Evolutionary conservation across 1,284 basidiomycete species (phyloP).

Genomic region (Sporisorium exsertum): DNA sequence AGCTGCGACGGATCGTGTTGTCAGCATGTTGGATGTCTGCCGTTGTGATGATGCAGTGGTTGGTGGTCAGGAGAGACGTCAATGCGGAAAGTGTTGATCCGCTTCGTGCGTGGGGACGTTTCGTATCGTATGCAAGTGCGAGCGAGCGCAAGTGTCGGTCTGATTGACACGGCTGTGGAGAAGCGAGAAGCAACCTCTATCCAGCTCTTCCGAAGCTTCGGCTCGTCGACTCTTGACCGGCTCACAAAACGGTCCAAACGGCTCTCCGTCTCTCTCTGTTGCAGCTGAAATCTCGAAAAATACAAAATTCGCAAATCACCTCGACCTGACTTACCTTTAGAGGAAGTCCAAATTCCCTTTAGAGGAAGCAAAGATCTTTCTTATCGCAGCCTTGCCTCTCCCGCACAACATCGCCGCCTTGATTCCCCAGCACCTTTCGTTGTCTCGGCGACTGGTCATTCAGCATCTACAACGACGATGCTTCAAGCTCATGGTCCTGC

Average conservation of each 20-base stretch:
- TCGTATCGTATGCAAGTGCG: not conserved
- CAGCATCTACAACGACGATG: not conserved
- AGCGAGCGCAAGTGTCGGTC: not conserved
- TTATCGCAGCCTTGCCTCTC: constrained; percentile 20
- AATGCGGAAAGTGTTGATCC: not conserved
- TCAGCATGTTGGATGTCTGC: constrained; percentile 20
- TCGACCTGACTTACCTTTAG: constrained; percentile 32
- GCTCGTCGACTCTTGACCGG: constrained; percentile 22
- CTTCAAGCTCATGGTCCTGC: not conserved
- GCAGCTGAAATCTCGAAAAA: constrained; percentile 17
- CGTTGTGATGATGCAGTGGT: not conserved
- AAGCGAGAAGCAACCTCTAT: not conserved
- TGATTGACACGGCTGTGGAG: constrained; percentile 4
- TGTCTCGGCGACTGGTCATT: not conserved
- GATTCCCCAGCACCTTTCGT: not conserved
- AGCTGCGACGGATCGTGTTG: constrained; percentile 25
- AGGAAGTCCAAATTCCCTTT: constrained; percentile 51
- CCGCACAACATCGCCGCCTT: not conserved
- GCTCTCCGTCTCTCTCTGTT: not conserved
- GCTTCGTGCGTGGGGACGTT: not conserved
- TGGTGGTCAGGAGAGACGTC: constrained; percentile 13
- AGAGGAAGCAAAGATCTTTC: constrained; percentile 38
- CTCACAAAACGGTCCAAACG: constrained; percentile 19
- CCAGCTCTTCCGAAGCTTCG: not conserved
- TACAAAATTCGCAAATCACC: not conserved